Base-by-base conservation (phyloP, 148 eudicot genomes). In the Camellia japonica region DNA sequence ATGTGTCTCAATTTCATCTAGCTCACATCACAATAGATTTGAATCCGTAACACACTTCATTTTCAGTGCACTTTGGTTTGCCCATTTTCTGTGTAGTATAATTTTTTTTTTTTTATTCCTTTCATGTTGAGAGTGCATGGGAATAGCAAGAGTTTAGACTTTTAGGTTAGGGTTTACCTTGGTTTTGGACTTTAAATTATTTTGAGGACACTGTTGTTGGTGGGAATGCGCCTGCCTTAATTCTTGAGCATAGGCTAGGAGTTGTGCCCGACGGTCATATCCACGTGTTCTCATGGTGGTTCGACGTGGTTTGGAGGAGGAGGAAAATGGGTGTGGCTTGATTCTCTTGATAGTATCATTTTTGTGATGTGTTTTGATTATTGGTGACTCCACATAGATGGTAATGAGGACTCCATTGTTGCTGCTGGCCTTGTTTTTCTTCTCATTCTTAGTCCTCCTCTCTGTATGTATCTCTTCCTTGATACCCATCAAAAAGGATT, bases 261-360 rank as follows among this genome's bases (percentile, higher is more conserved):
- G 88, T 75, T 85, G 90, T 9, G 90, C 87, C 44, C 89, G 87
- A 1, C 91, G 93, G 75, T 90, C 89, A 62, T 85, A 87, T 3
- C 90, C 88, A 65, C 59, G 71, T 2, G 62, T 78, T 52, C 68
- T 19, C 18, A 20, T 66, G 16, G 46, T 16, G 51, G 51, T 7
- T 64, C 68, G 84, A 15, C 38, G 38, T 30, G 79, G 77, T 78
- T 72, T 77, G 6, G 46, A 59, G 41, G 46, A 71, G 6, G 46
- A 59, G 41, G 46, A 71, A 23, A 55, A 51, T 71, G 70, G 62
- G 4, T 73, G 77, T 10, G 51, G 56, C 43, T 71, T 82, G 64
- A 55, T 71, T 76, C 49, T 72, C 75, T 79, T 85, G 75, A 76
- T 75, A 41, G 55, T 56, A 75, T 65, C 61, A n/a, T 38, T 72